Percentiles rank a stretch among this genome's conserved stretches.
Evolutionary conservation across 148 eudicot species (phyloP).

Genomic region (Gaultheria prostrata): DNA sequence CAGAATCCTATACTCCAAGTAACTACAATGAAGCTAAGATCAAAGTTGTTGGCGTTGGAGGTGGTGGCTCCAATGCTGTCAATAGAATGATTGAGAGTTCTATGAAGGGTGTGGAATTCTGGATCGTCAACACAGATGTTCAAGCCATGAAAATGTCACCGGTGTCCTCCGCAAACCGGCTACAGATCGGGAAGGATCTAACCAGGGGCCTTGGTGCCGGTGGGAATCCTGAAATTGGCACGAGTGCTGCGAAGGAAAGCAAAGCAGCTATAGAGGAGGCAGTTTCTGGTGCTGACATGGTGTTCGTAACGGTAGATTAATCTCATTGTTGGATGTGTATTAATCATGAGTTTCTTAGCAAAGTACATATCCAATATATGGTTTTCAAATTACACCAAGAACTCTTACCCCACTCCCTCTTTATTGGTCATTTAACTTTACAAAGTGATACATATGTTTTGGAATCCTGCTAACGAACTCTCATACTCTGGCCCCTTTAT

Average conservation of each 20-base stretch:
- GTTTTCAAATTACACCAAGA: background rate
- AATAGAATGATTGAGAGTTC: slow-evolving; percentile 88
- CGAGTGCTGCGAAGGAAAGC: slow-evolving; percentile 89
- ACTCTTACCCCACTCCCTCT: background rate
- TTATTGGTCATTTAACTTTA: background rate
- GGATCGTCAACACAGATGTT: slow-evolving; percentile 87
- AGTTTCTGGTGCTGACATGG: slow-evolving; percentile 85
- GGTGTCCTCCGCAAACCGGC: slow-evolving; percentile 58
- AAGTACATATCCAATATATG: background rate
- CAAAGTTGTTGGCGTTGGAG: slow-evolving; percentile 90
- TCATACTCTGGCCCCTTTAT: background rate
- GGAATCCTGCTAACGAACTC: background rate
- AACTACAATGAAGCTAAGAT: slow-evolving; percentile 71
- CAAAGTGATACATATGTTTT: background rate
- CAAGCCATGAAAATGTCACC: slow-evolving; percentile 93
- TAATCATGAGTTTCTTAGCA: background rate
- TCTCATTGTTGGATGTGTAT: background rate
- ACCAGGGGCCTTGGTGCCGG: slow-evolving; percentile 94
- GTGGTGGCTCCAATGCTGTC: slow-evolving; percentile 93
- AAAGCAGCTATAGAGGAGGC: slow-evolving; percentile 70
- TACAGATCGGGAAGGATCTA: slow-evolving; percentile 85
- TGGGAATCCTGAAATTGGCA: slow-evolving; percentile 86
- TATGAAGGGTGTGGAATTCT: slow-evolving; percentile 87
- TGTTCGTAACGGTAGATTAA: slow-evolving; percentile 74
- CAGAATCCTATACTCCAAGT: slow-evolving; percentile 18